Percentiles rank a stretch among this genome's conserved stretches.
phyloP scores from a whole-genome alignment of 352 stramenopile genomes.

The Globisporangium yorkense region DNA sequence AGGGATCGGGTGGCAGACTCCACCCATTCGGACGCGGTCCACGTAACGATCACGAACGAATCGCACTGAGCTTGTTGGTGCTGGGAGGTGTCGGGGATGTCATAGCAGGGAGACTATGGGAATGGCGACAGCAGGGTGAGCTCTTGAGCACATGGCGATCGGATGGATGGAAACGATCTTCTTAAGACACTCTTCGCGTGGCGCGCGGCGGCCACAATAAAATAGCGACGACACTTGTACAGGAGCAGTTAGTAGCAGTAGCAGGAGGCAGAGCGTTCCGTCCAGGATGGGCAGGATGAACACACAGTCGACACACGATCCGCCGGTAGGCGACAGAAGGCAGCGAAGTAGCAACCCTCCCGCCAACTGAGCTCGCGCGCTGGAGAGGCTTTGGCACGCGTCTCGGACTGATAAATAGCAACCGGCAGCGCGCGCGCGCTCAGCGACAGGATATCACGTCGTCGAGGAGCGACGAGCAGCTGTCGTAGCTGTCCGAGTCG shows the following conservation, averaged over 20 bases:
- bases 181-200: neutral
- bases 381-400: neutral
- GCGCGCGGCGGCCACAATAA: neutral
- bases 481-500: constrained; percentile 8
- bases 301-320: neutral
- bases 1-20: neutral
- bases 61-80: neutral
- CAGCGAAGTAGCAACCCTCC: neutral
- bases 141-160: too few relatives aligned
- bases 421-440: neutral
- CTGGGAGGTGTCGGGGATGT: neutral
- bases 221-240: neutral
- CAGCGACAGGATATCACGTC: constrained; percentile 29
- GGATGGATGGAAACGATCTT: neutral
- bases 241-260: neutral
- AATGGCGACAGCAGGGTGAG: neutral
- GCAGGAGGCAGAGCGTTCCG: neutral
- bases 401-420: constrained; percentile 14
- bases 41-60: neutral
- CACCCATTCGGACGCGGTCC: too few relatives aligned
- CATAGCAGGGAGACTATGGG: neutral
- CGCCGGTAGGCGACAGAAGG: too few relatives aligned
- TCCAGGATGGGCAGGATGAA: neutral
- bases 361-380: neutral
- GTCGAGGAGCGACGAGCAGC: constrained; percentile 19